A percentile compares a stretch with the other conserved stretches of the same genome.
Evolutionary conservation across 2,329 filamentous ascomycete genomes (phyloP).

Genomic region (Arthrinium phaeospermum): DNA sequence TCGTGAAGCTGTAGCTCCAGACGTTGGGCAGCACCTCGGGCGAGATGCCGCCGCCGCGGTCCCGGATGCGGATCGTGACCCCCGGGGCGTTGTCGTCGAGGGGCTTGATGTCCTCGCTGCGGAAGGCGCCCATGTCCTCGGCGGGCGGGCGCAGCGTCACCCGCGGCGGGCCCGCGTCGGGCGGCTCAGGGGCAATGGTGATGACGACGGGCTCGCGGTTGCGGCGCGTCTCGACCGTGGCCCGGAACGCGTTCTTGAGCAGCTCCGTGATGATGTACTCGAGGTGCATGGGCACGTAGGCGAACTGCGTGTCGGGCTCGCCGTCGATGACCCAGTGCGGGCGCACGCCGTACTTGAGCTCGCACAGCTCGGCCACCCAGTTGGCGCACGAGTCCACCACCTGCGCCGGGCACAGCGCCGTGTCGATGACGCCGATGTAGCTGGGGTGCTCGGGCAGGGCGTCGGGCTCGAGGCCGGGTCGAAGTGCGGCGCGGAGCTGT

Average conservation of each 20-base stretch:
- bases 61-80: constrained; percentile 93
- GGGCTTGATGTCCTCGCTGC: constrained; percentile 57
- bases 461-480: constrained; percentile 58
- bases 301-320: constrained; percentile 85
- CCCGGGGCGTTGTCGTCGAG: constrained; percentile 74
- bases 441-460: constrained; percentile 59
- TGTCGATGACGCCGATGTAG: constrained; percentile 96
- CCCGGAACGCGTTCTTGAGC: constrained; percentile 94
- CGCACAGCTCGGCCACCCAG: constrained; percentile 95
- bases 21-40: constrained; percentile 85
- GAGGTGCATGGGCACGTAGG: constrained; percentile 92
- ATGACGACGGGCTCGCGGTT: constrained; percentile 85
- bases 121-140: constrained; percentile 47
- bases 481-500: constrained; percentile 71
- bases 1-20: constrained; percentile 98
- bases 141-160: constrained; percentile 44
- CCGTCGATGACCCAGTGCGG: constrained; percentile 83
- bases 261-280: constrained; percentile 98
- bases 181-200: constrained; percentile 79
- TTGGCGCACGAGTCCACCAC: constrained; percentile 85
- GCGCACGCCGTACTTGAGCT: constrained; percentile 90
- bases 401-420: constrained; percentile 78
- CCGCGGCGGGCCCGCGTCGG: constrained; percentile 36
- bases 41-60: constrained; percentile 91
- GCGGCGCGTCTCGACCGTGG: constrained; percentile 84